Conservation (phyloP, 2,329 filamentous ascomycete species). For the Biscogniauxia marginata region DNA sequence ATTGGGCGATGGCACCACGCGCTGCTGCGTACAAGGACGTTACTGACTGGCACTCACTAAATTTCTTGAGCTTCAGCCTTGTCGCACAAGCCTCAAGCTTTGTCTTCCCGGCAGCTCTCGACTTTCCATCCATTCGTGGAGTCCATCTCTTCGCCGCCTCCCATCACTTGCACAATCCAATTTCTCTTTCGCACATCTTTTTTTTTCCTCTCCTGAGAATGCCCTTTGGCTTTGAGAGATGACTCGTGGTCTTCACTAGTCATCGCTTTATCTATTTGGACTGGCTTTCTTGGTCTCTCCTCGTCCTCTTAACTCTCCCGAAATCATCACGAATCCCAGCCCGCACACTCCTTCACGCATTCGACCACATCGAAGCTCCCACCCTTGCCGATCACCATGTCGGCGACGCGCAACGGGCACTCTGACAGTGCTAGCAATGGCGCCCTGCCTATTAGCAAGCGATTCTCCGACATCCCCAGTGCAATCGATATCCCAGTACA, state of each 20-base stretch:
- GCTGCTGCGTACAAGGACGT: neutral
- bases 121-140: neutral
- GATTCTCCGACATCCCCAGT: slow-evolving; percentile 64
- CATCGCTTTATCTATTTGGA: neutral
- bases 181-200: neutral
- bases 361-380: neutral
- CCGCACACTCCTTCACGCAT: neutral
- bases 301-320: neutral
- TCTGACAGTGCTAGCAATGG: slow-evolving; percentile 45
- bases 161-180: neutral
- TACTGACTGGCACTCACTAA: too few species aligned
- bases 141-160: neutral
- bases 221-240: neutral
- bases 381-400: slow-evolving; percentile 34
- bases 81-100: neutral
- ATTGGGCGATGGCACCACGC: too few species aligned
- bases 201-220: neutral
- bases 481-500: slow-evolving; percentile 67
- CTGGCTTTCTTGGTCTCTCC: neutral
- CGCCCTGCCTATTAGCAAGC: slow-evolving; percentile 46
- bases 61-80: neutral
- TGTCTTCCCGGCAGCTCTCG: neutral
- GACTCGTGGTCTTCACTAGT: neutral
- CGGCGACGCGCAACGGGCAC: slow-evolving; percentile 43
- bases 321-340: neutral